Evolutionary conservation across 192 early-diverging fungal species (phyloP).

Genomic region (Chytriomyces confervae): DNA sequence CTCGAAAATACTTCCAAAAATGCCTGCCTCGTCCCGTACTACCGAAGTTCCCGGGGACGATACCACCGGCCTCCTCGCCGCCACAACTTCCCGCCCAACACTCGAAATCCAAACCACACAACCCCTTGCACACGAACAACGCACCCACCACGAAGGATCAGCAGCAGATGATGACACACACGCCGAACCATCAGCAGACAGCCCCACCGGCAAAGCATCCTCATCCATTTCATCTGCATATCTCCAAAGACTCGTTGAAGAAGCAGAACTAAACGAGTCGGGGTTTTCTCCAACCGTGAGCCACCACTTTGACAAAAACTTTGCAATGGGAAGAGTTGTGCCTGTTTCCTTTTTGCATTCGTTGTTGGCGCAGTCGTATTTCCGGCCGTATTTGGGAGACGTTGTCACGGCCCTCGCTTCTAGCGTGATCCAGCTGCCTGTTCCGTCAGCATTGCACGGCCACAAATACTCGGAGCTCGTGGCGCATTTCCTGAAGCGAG

Average conservation of each 20-base stretch:
- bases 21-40: neutral
- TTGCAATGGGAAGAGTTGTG: conserved; percentile 56
- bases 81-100: neutral
- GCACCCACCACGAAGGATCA: too few species aligned
- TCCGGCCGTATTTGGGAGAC: conserved; percentile 57
- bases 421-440: conserved; percentile 28
- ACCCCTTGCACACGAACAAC: too few species aligned
- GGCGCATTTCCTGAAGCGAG: conserved; percentile 34
- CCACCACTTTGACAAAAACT: conserved; percentile 58
- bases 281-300: conserved; percentile 52
- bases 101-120: neutral
- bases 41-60: neutral
- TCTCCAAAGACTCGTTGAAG: conserved; percentile 49
- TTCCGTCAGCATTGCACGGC: conserved; percentile 32
- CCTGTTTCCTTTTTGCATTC: conserved; percentile 55
- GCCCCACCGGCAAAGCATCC: conserved; percentile 22
- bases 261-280: conserved; percentile 53
- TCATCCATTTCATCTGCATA: conserved; percentile 48
- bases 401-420: conserved; percentile 43
- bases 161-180: neutral
- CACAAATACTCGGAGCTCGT: conserved; percentile 46
- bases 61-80: neutral
- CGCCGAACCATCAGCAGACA: neutral
- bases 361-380: conserved; percentile 57
- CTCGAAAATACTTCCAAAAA: conserved; percentile 5